Conservation (phyloP, 805 yeast species). For the Candida awuae region DNA sequence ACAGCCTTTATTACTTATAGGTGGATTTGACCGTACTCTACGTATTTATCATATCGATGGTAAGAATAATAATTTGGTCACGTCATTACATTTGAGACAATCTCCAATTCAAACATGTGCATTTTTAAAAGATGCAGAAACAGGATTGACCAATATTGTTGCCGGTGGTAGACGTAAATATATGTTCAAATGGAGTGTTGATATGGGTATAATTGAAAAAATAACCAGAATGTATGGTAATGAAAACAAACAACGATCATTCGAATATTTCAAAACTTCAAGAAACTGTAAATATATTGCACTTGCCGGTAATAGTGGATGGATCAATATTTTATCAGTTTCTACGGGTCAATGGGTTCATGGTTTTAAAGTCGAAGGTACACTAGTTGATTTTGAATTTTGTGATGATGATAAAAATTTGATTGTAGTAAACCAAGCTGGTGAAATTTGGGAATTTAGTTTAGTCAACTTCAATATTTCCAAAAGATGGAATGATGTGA, state of each 20-base stretch:
- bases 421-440: slow-evolving; percentile 58
- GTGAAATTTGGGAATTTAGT: slow-evolving; percentile 87
- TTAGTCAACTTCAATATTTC: slow-evolving; percentile 41
- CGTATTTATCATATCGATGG: slow-evolving; percentile 90
- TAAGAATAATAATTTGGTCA: slow-evolving; percentile 67
- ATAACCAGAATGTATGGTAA: slow-evolving; percentile 88
- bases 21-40: slow-evolving; percentile 86
- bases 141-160: slow-evolving; percentile 45
- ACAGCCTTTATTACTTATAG: slow-evolving; percentile 77
- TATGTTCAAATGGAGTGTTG: slow-evolving; percentile 86
- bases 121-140: slow-evolving; percentile 45
- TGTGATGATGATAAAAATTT: slow-evolving; percentile 33
- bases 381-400: slow-evolving; percentile 74
- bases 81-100: slow-evolving; percentile 70
- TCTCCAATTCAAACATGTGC: slow-evolving; percentile 74
- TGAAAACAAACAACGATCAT: slow-evolving; percentile 72
- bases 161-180: slow-evolving; percentile 90
- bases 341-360: slow-evolving; percentile 77
- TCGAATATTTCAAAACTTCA: slow-evolving; percentile 77
- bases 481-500: slow-evolving; percentile 75
- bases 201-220: slow-evolving; percentile 59
- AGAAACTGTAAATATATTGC: slow-evolving; percentile 68
- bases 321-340: slow-evolving; percentile 77
- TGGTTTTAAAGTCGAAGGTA: slow-evolving; percentile 87
- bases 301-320: slow-evolving; percentile 78